phyloP scores from a whole-genome alignment of 371 early-diverging fungal species.

The Mortierella sp. region DNA sequence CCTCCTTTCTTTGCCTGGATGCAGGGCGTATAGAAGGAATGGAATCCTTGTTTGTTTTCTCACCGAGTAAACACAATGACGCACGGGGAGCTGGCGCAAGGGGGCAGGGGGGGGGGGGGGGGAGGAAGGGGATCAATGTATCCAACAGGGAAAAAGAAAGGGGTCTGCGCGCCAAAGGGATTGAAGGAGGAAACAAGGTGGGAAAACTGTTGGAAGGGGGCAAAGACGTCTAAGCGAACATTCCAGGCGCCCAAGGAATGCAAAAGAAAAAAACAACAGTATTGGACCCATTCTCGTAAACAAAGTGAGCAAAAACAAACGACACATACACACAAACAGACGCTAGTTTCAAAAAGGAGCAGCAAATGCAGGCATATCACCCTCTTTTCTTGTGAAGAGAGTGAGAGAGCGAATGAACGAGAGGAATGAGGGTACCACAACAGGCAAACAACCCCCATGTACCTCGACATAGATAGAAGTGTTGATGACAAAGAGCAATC shows the following conservation, averaged over 20 bases:
- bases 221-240: neutral
- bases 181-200: neutral
- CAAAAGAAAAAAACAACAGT: neutral
- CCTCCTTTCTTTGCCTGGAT: neutral
- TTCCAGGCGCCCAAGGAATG: slow-evolving; percentile 3
- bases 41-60: neutral
- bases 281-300: neutral
- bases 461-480: neutral
- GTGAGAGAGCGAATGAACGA: neutral
- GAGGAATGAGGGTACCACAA: neutral
- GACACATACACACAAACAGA: neutral
- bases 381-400: neutral
- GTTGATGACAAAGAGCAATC: neutral
- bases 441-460: no score
- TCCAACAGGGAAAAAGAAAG: neutral
- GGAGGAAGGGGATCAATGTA: neutral
- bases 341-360: no score
- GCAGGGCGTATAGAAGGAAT: no score
- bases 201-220: neutral
- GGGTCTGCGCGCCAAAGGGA: neutral
- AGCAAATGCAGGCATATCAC: neutral
- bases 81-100: neutral
- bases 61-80: neutral
- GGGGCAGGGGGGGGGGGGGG: neutral
- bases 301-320: slow-evolving; percentile 3